Percentiles rank a stretch among this genome's conserved stretches.
These are phyloP conservation scores for Sarocladium strictum DNA, from an alignment of 2,329 filamentous ascomycete genomes.

Conservation along the genomic window DNA sequence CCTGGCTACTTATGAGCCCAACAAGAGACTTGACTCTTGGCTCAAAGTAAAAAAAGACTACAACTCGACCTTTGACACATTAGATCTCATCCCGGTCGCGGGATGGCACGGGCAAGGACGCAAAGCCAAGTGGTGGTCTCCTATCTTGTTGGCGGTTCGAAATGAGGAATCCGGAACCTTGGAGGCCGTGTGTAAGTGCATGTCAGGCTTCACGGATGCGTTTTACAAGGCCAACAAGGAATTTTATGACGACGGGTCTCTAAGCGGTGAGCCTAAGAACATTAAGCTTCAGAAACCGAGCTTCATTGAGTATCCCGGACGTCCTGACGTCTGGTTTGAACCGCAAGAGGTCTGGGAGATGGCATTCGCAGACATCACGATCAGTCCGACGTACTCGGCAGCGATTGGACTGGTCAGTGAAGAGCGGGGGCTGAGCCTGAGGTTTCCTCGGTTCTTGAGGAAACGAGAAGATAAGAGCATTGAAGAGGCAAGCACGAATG, in stretches of 20 bases:
- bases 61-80: constrained; percentile 75
- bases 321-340: constrained; percentile 93
- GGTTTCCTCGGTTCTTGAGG: constrained; percentile 85
- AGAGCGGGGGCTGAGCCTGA: constrained; percentile 76
- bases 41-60: constrained; percentile 99
- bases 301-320: constrained; percentile 76
- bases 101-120: constrained; percentile 91
- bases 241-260: constrained; percentile 62
- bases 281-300: constrained; percentile 51
- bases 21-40: constrained; percentile 96
- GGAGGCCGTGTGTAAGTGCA: constrained; percentile 95
- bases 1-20: constrained; percentile 89
- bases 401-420: constrained; percentile 84
- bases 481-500: constrained; percentile 83
- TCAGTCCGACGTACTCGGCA: constrained; percentile 88
- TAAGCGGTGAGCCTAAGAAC: constrained; percentile 32
- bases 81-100: constrained; percentile 86
- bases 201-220: constrained; percentile 88
- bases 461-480: constrained; percentile 87
- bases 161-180: constrained; percentile 80
- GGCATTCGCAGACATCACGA: constrained; percentile 90
- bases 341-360: constrained; percentile 97
- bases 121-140: constrained; percentile 95
- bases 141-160: constrained; percentile 84
- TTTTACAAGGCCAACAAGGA: constrained; percentile 86